Evolutionary conservation across 2,329 filamentous ascomycete genomes (phyloP), one percentile per base, ranked within the genome.

Genomic region (Pseudogymnoascus sp.): DNA sequence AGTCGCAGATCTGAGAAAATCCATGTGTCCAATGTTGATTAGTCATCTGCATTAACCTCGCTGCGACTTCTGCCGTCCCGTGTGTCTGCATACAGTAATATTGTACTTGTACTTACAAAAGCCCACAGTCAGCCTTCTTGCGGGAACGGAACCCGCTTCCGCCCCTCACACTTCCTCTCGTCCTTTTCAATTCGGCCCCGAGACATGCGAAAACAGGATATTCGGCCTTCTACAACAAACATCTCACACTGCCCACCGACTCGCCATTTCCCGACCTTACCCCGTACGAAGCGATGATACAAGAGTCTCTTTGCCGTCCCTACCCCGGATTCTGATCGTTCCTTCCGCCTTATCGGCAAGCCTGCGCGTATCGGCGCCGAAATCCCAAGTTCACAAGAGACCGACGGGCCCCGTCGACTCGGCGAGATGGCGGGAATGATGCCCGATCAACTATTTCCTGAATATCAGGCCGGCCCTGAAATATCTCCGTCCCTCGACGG

Each of bases 361-460:
- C 47, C 14, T 34, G 8, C 51, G 29, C n/a, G 4, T 34, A 57
- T 57, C 26, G n/a, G 10, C 23, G 47, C 51, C 51, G 29, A 34
- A 18, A 34, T 34, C 29, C 14, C 26, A 57, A 7, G 51, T 26
- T 16, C 5, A 57, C 29, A 57, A 18, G 29, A 57, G 2, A 18
- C 26, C 10, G 10, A 34, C 26, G 51, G 51, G 51, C 51, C 51
- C 26, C 14, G 1, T 57, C 31, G 51, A 57, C 8, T 57, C 29
- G 51, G 29, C 21, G 51, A 57, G n/a, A 57, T 57, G 29, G 51
- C 51, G 51, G 29, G 51, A 57, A 57, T 34, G 51, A 57, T 57
- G 51, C 51, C 51, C 51, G 51, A 57, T 34, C 51, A 57, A 57
- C 51, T n/a, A 57, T 57, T 34, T 57, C 29, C n/a, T 34, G 51